Evolutionary conservation across 2,329 filamentous ascomycete genomes (phyloP).

Genomic region (Botrytis hyacinthi): DNA sequence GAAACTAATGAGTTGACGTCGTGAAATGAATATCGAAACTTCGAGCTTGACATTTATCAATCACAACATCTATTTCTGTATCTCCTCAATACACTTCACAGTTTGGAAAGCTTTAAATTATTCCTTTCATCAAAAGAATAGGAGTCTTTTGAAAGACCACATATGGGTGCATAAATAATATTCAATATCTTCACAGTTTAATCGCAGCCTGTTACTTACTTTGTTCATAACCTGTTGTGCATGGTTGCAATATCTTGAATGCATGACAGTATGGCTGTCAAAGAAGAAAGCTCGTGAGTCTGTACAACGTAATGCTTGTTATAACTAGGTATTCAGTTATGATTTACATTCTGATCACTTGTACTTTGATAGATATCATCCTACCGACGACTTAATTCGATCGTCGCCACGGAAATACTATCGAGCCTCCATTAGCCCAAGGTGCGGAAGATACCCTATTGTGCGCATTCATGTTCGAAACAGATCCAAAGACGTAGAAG

Average conservation of each 20-base stretch:
- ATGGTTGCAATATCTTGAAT: conserved; percentile 23
- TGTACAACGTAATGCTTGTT: conserved; percentile 19
- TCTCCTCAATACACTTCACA: neutral
- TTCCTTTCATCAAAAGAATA: neutral
- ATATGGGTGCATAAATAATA: neutral
- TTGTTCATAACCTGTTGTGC: neutral
- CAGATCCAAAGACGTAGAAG: neutral
- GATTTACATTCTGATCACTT: conserved; percentile 5
- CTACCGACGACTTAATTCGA: conserved; percentile 64
- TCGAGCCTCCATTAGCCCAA: conserved; percentile 62
- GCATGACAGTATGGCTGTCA: conserved; percentile 52
- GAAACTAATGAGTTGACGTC: neutral
- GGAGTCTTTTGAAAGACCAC: neutral
- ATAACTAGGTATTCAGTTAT: neutral
- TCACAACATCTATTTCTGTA: neutral
- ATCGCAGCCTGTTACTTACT: neutral
- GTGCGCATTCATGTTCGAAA: neutral
- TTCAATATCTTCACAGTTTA: neutral
- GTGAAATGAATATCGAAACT: neutral
- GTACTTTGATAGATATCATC: conserved; percentile 52
- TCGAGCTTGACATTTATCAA: neutral
- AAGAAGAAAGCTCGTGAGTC: conserved; percentile 52
- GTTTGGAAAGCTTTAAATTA: neutral
- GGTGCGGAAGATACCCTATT: conserved; percentile 47
- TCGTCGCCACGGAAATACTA: conserved; percentile 63